Evolutionary conservation across 371 early-diverging fungal genomes (phyloP).

Genomic region (Mucor circinelloides): DNA sequence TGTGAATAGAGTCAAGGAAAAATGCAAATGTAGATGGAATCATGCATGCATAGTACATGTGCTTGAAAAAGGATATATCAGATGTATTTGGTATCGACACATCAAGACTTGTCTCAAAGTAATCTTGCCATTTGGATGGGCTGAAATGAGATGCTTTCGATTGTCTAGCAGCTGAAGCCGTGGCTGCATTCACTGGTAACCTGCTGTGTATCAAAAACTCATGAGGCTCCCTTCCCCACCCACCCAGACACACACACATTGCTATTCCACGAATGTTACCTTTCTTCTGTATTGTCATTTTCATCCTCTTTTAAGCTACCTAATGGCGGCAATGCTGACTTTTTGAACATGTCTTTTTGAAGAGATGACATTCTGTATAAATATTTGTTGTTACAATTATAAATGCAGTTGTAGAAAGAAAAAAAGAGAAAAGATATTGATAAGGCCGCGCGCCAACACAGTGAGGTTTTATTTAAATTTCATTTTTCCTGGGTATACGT

Average conservation of each 20-base stretch:
- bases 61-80: conserved; percentile 41
- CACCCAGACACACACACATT: background rate
- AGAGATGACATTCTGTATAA: conserved; percentile 38
- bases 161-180: conserved; percentile 2
- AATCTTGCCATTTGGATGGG: conserved; percentile 39
- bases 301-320: conserved; percentile 19
- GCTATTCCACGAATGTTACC: background rate
- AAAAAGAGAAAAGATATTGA: background rate
- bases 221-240: background rate
- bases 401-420: conserved; percentile 4
- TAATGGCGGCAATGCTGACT: conserved; percentile 19
- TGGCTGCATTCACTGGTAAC: background rate
- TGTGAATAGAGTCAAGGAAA: conserved; percentile 17
- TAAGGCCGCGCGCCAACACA: background rate
- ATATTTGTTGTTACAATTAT: background rate
- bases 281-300: background rate
- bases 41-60: background rate
- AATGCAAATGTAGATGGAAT: background rate
- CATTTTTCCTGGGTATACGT: background rate
- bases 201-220: background rate
- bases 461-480: conserved; percentile 1
- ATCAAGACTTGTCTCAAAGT: conserved; percentile 38
- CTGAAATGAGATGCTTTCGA: conserved; percentile 16
- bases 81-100: conserved; percentile 26
- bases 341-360: conserved; percentile 46